phyloP scores from a whole-genome alignment of 768 basidiomycete species.

The Termitomyces sp. region DNA sequence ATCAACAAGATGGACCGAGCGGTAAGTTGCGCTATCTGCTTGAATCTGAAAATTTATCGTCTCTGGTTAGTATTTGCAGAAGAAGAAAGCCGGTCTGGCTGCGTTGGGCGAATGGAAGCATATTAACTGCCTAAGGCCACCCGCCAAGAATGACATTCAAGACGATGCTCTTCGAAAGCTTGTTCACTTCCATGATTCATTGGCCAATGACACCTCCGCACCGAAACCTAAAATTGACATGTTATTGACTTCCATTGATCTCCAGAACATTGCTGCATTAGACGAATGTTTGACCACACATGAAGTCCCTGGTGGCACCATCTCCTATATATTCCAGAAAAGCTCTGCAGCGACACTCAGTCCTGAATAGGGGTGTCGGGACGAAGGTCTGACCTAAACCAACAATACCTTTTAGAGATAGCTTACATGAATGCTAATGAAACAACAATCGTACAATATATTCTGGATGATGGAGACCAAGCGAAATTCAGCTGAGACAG shows the following conservation, averaged over 20 bases:
- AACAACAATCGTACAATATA: not conserved
- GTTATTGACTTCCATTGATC: conserved; percentile 38
- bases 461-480: conserved; percentile 4
- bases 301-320: conserved; percentile 56
- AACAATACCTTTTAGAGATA: not conserved
- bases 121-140: conserved; percentile 58
- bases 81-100: conserved; percentile 64
- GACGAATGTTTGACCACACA: conserved; percentile 25
- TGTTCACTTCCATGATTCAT: conserved; percentile 15
- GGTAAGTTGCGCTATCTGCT: conserved; percentile 28
- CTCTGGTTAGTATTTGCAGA: conserved; percentile 49
- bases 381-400: not conserved
- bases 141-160: conserved; percentile 43
- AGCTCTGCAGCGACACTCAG: conserved; percentile 11
- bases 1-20: conserved; percentile 44
- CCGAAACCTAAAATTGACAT: conserved; percentile 11
- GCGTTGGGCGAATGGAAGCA: conserved; percentile 82
- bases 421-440: not conserved
- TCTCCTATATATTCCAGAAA: conserved; percentile 76
- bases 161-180: conserved; percentile 62
- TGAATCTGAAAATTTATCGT: conserved; percentile 1
- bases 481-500: conserved; percentile 4
- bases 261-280: conserved; percentile 36
- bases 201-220: conserved; percentile 1
- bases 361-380: not conserved